These are phyloP conservation scores for Lentinula raphanica DNA, from an alignment of 768 basidiomycete genomes.

Conservation along the genomic window DNA sequence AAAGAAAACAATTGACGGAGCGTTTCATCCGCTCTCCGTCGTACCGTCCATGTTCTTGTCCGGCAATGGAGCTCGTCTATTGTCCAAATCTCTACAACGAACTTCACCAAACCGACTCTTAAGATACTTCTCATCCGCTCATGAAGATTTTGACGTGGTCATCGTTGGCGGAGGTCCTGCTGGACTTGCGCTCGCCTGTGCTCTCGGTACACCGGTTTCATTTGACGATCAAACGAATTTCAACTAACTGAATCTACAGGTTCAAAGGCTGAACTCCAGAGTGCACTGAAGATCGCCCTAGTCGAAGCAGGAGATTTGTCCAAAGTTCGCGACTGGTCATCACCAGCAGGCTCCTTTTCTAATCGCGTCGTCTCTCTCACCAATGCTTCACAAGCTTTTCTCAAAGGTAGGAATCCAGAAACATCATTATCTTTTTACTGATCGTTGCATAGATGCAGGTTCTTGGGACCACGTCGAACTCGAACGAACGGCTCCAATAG, in stretches of 20 bases:
- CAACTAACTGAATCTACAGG: conserved; percentile 31
- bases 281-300: conserved; percentile 59
- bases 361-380: conserved; percentile 88
- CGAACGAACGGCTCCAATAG: conserved; percentile 62
- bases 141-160: conserved; percentile 74
- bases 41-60: neutral
- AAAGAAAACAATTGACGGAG: neutral
- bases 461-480: conserved; percentile 78
- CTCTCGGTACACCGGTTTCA: conserved; percentile 50
- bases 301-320: conserved; percentile 79
- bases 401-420: conserved; percentile 44
- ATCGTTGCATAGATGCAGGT: conserved; percentile 55
- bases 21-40: neutral
- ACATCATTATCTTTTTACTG: neutral
- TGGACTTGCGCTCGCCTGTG: conserved; percentile 84
- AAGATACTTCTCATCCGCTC: neutral
- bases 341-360: conserved; percentile 51
- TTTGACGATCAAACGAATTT: neutral
- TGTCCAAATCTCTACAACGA: conserved; percentile 8
- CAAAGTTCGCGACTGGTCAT: conserved; percentile 64
- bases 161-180: conserved; percentile 94
- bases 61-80: neutral
- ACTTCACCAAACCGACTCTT: neutral
- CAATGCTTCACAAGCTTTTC: conserved; percentile 60
- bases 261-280: conserved; percentile 43